Conservation (phyloP, 352 stramenopile species). For the Globisporangium emineosum region DNA sequence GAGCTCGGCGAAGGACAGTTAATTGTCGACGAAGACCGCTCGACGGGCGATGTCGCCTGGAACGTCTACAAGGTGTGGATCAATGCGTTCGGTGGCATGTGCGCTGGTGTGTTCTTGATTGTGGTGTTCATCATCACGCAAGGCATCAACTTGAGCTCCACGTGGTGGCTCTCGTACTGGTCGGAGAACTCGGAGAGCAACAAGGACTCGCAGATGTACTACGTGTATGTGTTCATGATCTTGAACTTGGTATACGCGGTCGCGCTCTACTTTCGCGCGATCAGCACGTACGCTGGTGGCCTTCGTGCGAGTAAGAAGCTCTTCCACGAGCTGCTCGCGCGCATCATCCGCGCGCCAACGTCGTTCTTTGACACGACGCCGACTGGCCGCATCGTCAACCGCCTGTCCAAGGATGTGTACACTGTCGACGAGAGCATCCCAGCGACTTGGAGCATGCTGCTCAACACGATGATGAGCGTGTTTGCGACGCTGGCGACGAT, state of each 20-base stretch:
- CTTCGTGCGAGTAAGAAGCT: constrained; percentile 57
- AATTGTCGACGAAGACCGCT: constrained; percentile 70
- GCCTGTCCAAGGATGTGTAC: constrained; percentile 77
- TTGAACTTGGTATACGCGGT: constrained; percentile 63
- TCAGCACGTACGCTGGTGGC: constrained; percentile 53
- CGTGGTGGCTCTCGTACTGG: constrained; percentile 92
- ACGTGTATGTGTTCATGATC: constrained; percentile 81
- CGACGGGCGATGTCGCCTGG: constrained; percentile 53
- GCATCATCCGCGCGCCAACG: constrained; percentile 84
- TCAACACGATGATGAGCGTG: constrained; percentile 73
- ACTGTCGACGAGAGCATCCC: constrained; percentile 74
- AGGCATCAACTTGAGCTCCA: constrained; percentile 59
- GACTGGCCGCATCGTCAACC: constrained; percentile 73
- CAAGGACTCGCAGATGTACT: constrained; percentile 61
- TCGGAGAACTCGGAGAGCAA: constrained; percentile 45
- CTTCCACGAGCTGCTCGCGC: constrained; percentile 73
- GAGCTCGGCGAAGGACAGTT: constrained; percentile 38
- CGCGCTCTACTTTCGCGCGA: constrained; percentile 58
- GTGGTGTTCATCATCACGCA: constrained; percentile 44
- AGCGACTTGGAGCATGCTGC: constrained; percentile 59
- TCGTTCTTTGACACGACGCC: constrained; percentile 86
- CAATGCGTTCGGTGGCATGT: constrained; percentile 55
- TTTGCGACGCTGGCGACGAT: constrained; percentile 61
- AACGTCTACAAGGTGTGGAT: constrained; percentile 72
- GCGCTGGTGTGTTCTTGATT: constrained; percentile 39